Evolutionary conservation across 768 basidiomycete genomes (phyloP), one percentile per base, ranked within the genome.

Genomic region (Calvatia gigantea): DNA sequence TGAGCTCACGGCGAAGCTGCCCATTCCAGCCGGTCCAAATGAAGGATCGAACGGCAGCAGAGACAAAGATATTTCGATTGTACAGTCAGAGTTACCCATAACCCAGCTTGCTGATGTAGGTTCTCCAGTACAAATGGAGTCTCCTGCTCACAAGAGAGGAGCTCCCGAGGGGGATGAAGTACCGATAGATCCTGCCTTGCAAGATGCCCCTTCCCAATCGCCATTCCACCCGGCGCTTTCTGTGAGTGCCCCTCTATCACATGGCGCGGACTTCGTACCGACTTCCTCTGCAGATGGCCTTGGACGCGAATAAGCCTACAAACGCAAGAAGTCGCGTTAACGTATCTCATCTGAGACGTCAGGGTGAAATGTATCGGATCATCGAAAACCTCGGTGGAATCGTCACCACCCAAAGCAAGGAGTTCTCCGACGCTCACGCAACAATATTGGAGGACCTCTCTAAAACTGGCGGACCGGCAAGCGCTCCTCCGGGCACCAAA

Each of bases 311-410:
- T 15, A 32, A 46, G 43, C 51, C 50, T 29, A 54, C 42, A 23
- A 33, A 39, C 25, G 23, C 58, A 23, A 58, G 61, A 21, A 58
- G 71, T 27, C 80, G 78, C 58, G 74, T 82, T 45, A 94, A 93
- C 60, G 81, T 94, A 23, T 89, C 91, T 14, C 79, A 86, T 55
- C 72, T 91, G 38, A 83, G 89, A 3, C 82, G 92, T 19, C 90
- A 94, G 71, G 90, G 88, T 58, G 92, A 94, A 67, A 67, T 94
- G 45, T 65, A 84, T 52, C 83, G 80, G 28, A 78, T 89, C 19
- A 69, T 93, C n/a, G 77, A 84, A 54, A 76, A 73, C 21, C 69
- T 79, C 49, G 86, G 86, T 6, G 92, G 91, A 0, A 81, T 92
- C 38, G 70, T 79, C 42, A 86, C 86, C 61, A 73, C 80, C 11